phyloP scores from a whole-genome alignment of 768 basidiomycete species.

The Tylopilus rubrobrunneus region DNA sequence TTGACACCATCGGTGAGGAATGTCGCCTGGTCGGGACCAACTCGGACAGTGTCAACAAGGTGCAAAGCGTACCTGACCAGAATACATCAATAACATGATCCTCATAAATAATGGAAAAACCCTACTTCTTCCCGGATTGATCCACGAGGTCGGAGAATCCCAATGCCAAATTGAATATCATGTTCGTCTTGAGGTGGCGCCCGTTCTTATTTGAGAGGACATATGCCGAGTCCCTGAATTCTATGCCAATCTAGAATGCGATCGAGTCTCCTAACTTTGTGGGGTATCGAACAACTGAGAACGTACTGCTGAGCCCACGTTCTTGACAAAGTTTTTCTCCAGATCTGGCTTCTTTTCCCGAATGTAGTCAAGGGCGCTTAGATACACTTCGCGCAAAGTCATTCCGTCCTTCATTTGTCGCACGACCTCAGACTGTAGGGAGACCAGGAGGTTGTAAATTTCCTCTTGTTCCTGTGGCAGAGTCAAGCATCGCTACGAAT shows the following conservation, averaged over 20 bases:
- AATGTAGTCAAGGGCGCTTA: conserved; percentile 64
- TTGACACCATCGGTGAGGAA: conserved; percentile 84
- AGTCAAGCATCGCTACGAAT: not conserved
- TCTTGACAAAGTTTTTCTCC: conserved; percentile 84
- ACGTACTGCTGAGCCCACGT: conserved; percentile 83
- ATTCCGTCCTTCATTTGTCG: conserved; percentile 77
- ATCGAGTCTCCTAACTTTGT: not conserved
- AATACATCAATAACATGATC: not conserved
- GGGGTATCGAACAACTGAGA: not conserved
- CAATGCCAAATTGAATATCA: conserved; percentile 81
- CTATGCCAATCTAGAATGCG: conserved; percentile 79
- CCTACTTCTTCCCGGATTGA: conserved; percentile 71
- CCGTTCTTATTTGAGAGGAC: conserved; percentile 78
- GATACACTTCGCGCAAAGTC: conserved; percentile 76
- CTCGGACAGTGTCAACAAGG: conserved; percentile 82
- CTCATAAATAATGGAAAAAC: not conserved
- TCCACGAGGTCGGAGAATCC: conserved; percentile 85
- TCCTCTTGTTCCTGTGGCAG: conserved; percentile 79
- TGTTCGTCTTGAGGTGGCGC: conserved; percentile 66
- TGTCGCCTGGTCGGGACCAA: conserved; percentile 60
- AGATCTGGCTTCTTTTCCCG: conserved; percentile 78
- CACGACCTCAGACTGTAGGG: conserved; percentile 74
- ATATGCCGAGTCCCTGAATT: conserved; percentile 89
- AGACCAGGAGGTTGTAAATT: conserved; percentile 74
- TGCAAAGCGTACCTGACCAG: conserved; percentile 75